Evolutionary conservation across 2,329 filamentous ascomycete species (phyloP).

Genomic region (Neonectria coccinea): DNA sequence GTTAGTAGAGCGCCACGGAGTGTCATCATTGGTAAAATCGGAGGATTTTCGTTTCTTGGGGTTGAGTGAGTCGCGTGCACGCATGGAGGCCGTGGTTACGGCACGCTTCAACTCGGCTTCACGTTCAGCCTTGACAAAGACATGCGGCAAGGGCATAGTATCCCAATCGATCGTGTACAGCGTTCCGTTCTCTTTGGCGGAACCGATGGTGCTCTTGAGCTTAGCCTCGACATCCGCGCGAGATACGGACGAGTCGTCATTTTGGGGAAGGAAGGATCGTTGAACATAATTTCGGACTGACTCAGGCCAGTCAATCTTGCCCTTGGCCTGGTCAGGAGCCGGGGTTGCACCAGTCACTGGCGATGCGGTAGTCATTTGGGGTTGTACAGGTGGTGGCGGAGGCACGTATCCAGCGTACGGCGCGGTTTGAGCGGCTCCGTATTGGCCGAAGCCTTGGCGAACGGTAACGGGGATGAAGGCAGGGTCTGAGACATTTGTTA

Average conservation of each 20-base stretch:
- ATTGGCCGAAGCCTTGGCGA: slow-evolving; percentile 68
- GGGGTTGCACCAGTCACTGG: slow-evolving; percentile 46
- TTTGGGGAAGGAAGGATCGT: slow-evolving; percentile 83
- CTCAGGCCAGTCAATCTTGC: slow-evolving; percentile 82
- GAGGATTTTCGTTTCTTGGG: slow-evolving; percentile 87
- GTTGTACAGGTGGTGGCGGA: slow-evolving; percentile 44
- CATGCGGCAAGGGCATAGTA: slow-evolving; percentile 83
- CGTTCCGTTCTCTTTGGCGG: slow-evolving; percentile 78
- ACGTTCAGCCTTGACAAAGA: slow-evolving; percentile 80
- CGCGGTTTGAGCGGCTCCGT: slow-evolving; percentile 51
- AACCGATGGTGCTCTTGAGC: slow-evolving; percentile 86
- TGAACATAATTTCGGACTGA: slow-evolving; percentile 91
- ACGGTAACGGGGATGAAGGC: slow-evolving; percentile 73
- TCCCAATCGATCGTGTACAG: slow-evolving; percentile 86
- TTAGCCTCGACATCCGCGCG: slow-evolving; percentile 83
- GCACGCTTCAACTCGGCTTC: slow-evolving; percentile 58
- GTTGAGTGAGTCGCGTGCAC: slow-evolving; percentile 49
- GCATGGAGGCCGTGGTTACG: slow-evolving; percentile 45
- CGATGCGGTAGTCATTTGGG: slow-evolving; percentile 42
- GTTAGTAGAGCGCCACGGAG: slow-evolving; percentile 83
- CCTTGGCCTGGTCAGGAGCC: slow-evolving; percentile 54
- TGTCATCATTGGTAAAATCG: slow-evolving; percentile 68
- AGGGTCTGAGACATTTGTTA: slow-evolving; percentile 55
- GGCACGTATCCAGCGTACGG: slow-evolving; percentile 49
- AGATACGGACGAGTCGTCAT: slow-evolving; percentile 71